These are phyloP conservation scores for Xylaria venustula DNA, from an alignment of 495 filamentous ascomycete species.

Conservation along the genomic window DNA sequence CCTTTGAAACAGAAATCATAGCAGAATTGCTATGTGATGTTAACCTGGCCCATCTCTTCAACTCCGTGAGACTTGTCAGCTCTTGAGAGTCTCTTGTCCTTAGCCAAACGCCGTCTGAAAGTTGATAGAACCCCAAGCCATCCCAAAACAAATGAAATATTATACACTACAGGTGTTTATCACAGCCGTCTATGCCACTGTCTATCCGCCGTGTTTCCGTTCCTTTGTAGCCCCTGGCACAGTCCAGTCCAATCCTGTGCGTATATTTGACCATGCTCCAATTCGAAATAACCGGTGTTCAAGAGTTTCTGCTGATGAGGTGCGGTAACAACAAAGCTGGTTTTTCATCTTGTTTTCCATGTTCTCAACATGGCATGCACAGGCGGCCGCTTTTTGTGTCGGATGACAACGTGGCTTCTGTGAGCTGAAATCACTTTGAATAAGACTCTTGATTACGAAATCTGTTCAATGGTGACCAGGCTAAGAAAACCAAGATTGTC, in stretches of 20 bases:
- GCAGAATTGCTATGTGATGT: neutral
- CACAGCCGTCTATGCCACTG: neutral
- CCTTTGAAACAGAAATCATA: neutral
- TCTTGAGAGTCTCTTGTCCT: constrained; percentile 48
- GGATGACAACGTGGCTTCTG: neutral
- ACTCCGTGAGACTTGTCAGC: constrained; percentile 51
- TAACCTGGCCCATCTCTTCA: constrained; percentile 9
- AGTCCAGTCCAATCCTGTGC: neutral
- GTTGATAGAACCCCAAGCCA: too few species aligned
- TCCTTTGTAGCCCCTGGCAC: neutral
- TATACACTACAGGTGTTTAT: too few species aligned
- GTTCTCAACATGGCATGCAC: neutral
- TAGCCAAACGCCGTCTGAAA: constrained; percentile 2
- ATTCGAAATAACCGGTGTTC: neutral
- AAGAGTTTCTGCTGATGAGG: neutral
- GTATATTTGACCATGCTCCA: too few species aligned
- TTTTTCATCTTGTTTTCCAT: too few species aligned
- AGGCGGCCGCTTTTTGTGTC: neutral
- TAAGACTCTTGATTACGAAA: neutral
- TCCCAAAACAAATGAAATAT: neutral
- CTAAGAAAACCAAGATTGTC: constrained; percentile 16
- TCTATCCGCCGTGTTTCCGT: neutral
- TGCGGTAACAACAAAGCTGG: neutral
- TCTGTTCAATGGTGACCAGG: constrained; percentile 5
- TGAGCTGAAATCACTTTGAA: neutral